Evolutionary conservation across 345 rosid species (phyloP), one percentile per base, ranked within the genome.

Genomic region (Rhizophora mangle): DNA sequence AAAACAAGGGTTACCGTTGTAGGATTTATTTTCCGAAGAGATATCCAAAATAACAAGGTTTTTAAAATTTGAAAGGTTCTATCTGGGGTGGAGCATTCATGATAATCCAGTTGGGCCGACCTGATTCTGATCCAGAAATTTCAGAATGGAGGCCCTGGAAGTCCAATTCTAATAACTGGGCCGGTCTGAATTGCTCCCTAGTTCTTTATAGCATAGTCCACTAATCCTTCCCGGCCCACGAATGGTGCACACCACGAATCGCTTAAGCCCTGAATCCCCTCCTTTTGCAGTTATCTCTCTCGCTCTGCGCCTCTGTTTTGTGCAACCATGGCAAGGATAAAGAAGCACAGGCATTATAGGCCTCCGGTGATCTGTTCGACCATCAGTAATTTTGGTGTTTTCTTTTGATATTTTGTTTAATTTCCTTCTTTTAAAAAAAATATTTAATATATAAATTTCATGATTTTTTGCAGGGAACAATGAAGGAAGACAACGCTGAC

Each of bases 401-500:
- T 43, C 49, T 13, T 43, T 11, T 13, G 16, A 15, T 6, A 5
- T 5, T 22, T 9, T 58, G 37, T 11, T 8, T 68, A 4, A 63
- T 67, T 39, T 62, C 47, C 22, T 6, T 15, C 9, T 56, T 56
- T 34, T 34, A 0, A 32, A 8, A 7, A 6, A 34, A 34, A 34
- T 34, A 7, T n/a, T 53, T 13, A 54, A 3, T 24, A 3, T 15
- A 3, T 43, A 43, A 13, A 43, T 13, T 13, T 43, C 18, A 43
- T 43, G 49, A 13, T 11, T 56, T 6, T 6, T 73, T 69, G 0
- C 81, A 95, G 99, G 99, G 99, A 16, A 95, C 92, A 86, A 95
- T 86, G 78, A 95, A 85, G 85, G 98, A 92, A 82, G 99, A 98
- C 63, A 92, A 92, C 78, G 94, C 88, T 19, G 91, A 96, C 29